Evolutionary conservation across 345 rosid species (phyloP).

Genomic region (Eucalyptus cloeziana): DNA sequence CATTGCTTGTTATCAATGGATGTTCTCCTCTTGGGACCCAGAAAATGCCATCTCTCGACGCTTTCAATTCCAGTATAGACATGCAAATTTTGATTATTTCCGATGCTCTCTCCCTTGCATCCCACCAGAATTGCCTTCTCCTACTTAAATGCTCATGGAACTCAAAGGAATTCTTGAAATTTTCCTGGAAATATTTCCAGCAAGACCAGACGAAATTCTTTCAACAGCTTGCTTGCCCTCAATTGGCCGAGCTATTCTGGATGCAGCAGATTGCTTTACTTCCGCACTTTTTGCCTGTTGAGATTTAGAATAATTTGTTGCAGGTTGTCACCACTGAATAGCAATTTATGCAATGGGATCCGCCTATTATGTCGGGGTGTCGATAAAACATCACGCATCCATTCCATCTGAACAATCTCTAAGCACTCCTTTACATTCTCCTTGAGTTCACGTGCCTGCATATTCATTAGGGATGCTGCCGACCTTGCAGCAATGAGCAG

Average conservation of each 20-base stretch:
- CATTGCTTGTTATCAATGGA: slow-evolving; percentile 27
- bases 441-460: slow-evolving; percentile 53
- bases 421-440: slow-evolving; percentile 59
- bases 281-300: slow-evolving; percentile 54
- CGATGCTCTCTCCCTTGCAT: slow-evolving; percentile 71
- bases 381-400: slow-evolving; percentile 58
- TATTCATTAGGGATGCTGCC: slow-evolving; percentile 57
- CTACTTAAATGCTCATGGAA: slow-evolving; percentile 70
- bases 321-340: slow-evolving; percentile 35
- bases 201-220: slow-evolving; percentile 30
- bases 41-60: slow-evolving; percentile 71
- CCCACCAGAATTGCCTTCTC: slow-evolving; percentile 58
- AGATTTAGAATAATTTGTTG: slow-evolving; percentile 48
- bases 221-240: slow-evolving; percentile 69
- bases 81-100: slow-evolving; percentile 52
- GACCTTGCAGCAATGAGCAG: slow-evolving; percentile 68
- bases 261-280: slow-evolving; percentile 35
- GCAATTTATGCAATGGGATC: slow-evolving; percentile 39
- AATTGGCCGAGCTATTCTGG: slow-evolving; percentile 43
- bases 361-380: slow-evolving; percentile 41
- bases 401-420: slow-evolving; percentile 80
- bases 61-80: slow-evolving; percentile 75
- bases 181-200: slow-evolving; percentile 33
- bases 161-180: slow-evolving; percentile 66
- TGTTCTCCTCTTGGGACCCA: slow-evolving; percentile 36